Evolutionary conservation across 2,329 filamentous ascomycete species (phyloP).

Genomic region (Tolypocladium tundrense): DNA sequence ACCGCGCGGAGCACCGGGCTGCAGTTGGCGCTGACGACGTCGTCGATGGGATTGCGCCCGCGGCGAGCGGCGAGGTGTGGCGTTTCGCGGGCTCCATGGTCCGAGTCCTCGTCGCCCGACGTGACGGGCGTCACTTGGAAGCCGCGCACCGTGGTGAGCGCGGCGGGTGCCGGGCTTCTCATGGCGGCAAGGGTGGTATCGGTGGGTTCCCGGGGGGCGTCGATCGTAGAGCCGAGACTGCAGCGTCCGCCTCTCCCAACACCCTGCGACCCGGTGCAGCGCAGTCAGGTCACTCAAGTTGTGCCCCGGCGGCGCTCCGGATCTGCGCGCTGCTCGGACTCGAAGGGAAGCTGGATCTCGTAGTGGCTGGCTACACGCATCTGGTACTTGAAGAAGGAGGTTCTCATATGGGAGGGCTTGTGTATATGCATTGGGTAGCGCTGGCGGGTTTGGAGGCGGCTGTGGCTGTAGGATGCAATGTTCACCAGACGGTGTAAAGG

Average conservation of each 20-base stretch:
- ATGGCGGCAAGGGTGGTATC: constrained; percentile 18
- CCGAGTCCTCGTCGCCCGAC: constrained; percentile 50
- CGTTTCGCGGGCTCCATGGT: constrained; percentile 30
- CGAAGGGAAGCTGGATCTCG: constrained; percentile 36
- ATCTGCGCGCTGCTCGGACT: constrained; percentile 44
- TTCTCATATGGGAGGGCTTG: constrained; percentile 30
- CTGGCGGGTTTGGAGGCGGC: constrained; percentile 2
- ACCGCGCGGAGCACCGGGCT: constrained; percentile 47
- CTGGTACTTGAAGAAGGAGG: constrained; percentile 44
- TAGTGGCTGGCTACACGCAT: constrained; percentile 44
- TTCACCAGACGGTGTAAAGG: constrained; percentile 8
- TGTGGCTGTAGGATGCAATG: constrained; percentile 1
- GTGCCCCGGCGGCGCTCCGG: constrained; percentile 49
- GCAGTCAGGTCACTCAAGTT: constrained; percentile 20
- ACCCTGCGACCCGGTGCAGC: background rate
- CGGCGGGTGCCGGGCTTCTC: constrained; percentile 36
- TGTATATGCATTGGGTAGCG: constrained; percentile 46
- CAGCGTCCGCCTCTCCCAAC: background rate
- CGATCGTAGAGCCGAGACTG: background rate
- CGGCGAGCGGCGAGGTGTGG: constrained; percentile 26
- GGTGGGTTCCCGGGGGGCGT: background rate
- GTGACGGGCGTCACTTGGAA: constrained; percentile 43
- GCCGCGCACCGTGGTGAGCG: constrained; percentile 45
- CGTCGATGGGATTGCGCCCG: constrained; percentile 35
- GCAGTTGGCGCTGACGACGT: constrained; percentile 53